Evolutionary conservation across 75 land plant species (phyloP).

Genomic region (Cryptomeria japonica): DNA sequence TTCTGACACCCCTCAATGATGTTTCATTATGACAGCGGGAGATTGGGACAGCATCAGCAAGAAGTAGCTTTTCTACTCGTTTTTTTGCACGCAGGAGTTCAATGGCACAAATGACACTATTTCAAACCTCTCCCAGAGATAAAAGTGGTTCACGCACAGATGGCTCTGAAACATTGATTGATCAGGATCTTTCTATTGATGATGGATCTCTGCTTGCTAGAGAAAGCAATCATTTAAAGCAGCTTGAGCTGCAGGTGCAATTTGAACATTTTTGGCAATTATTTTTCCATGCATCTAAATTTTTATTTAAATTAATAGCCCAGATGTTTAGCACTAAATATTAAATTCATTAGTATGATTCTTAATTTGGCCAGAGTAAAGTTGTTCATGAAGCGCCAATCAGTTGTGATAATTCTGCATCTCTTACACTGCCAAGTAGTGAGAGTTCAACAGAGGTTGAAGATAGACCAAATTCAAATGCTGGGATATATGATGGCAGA

Average conservation of each 20-base stretch:
- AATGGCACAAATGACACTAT: conserved; percentile 21
- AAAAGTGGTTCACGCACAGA: conserved; percentile 7
- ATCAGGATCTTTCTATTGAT: conserved; percentile 13
- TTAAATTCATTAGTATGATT: background rate
- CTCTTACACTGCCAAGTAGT: background rate
- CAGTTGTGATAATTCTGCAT: background rate
- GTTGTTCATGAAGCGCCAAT: background rate
- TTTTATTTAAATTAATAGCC: background rate
- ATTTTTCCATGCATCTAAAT: background rate
- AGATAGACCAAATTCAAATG: background rate
- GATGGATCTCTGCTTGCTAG: conserved; percentile 23
- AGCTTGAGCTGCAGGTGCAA: conserved; percentile 35
- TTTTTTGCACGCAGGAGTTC: conserved; percentile 35
- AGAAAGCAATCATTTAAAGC: conserved; percentile 26
- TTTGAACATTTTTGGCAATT: conserved; percentile 2
- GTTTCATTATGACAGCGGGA: conserved; percentile 12
- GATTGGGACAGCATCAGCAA: conserved; percentile 33
- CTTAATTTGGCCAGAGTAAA: background rate
- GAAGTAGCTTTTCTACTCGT: conserved; percentile 51
- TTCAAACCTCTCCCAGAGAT: conserved; percentile 17
- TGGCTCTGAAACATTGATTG: conserved; percentile 14
- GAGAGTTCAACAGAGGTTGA: background rate
- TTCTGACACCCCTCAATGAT: background rate
- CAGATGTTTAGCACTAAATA: background rate
- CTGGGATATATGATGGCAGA: background rate